Conservation (phyloP, 2,329 filamentous ascomycete species). For the Orbilia ellipsospora region DNA sequence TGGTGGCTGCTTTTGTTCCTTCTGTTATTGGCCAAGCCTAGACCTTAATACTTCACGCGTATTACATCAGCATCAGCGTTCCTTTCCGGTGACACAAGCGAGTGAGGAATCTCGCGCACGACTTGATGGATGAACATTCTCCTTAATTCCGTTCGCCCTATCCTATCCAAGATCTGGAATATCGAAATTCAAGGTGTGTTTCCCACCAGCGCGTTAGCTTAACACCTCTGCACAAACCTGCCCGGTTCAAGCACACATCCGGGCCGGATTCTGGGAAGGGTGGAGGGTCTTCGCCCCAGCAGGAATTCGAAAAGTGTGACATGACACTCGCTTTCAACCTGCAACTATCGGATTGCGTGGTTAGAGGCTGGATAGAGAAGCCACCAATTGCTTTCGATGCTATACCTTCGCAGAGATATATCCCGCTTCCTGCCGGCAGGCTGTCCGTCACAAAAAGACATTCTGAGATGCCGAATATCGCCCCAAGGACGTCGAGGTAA, state of each 20-base stretch:
- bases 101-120: too few relatives aligned
- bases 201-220: not conserved
- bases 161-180: too few relatives aligned
- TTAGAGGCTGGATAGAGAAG: slow-evolving; percentile 1
- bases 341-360: not conserved
- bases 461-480: slow-evolving; percentile 17
- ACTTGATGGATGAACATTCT: not conserved
- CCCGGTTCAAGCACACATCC: slow-evolving; percentile 41
- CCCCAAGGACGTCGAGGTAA: slow-evolving; percentile 52
- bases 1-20: too few relatives aligned
- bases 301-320: not conserved
- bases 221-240: not conserved
- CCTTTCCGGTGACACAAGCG: too few relatives aligned
- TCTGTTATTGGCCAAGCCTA: too few relatives aligned
- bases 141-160: not conserved
- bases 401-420: slow-evolving; percentile 43
- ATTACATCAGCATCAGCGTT: too few relatives aligned
- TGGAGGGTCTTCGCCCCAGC: too few relatives aligned
- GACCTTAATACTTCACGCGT: too few relatives aligned
- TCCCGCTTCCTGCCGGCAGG: slow-evolving; percentile 29
- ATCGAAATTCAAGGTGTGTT: not conserved
- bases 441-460: not conserved
- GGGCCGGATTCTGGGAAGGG: slow-evolving; percentile 22
- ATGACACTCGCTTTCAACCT: not conserved
- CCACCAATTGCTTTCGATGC: not conserved